A percentile compares a stretch with the other conserved stretches of the same genome.
These are phyloP conservation scores for Fusarium poae DNA, from an alignment of 2,329 filamentous ascomycete genomes.

Conservation along the genomic window DNA sequence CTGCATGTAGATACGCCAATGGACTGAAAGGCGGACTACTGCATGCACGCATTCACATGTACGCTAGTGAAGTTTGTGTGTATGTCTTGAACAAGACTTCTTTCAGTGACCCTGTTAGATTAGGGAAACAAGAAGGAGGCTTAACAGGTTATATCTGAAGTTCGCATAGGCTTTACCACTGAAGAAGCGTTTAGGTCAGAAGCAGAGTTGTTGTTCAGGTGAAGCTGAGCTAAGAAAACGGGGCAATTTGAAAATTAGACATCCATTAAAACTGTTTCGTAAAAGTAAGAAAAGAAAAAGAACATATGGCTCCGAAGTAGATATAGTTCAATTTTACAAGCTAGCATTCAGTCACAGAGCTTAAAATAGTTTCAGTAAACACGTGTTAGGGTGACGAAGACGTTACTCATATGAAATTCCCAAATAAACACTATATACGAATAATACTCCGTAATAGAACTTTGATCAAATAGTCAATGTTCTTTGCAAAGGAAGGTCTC, in stretches of 20 bases:
- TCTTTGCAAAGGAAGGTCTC: slow-evolving; percentile 2
- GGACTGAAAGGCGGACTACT: not conserved
- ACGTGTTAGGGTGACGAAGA: not conserved
- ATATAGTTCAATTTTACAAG: not conserved
- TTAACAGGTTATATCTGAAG: no score
- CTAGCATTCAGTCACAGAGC: not conserved
- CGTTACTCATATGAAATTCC: no score
- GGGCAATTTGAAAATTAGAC: no score
- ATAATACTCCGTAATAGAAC: not conserved
- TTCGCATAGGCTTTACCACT: not conserved
- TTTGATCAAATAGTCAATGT: not conserved
- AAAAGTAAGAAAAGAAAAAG: no score
- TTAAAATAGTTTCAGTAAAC: rapidly evolving
- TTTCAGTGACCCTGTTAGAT: no score
- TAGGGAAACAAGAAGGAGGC: no score
- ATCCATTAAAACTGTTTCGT: no score
- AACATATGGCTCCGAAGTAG: not conserved
- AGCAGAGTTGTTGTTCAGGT: no score
- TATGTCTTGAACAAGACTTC: no score
- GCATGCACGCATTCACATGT: not conserved
- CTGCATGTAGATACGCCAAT: not conserved
- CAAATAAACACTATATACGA: not conserved
- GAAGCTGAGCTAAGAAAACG: no score
- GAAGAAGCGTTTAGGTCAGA: no score
- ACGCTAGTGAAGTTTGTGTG: no score